Base-by-base conservation (phyloP, 306 rosid genomes). In the Calophaca sinica region DNA sequence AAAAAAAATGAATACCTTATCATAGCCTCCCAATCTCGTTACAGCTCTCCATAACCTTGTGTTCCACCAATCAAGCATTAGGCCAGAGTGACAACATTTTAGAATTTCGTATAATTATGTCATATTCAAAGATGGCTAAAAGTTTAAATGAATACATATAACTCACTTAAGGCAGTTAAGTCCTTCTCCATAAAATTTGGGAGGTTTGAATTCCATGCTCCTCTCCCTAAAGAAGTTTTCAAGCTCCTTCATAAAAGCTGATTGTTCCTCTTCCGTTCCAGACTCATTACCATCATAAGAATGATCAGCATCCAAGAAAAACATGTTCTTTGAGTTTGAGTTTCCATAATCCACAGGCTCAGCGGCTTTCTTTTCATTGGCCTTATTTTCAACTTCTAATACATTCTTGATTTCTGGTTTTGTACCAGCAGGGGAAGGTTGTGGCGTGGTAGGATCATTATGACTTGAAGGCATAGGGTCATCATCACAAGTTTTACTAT, bases 11-110 rank as follows among this genome's bases (percentile, higher is more conserved):
- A 77, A 81, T 83, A 96, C 99, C 99, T 92, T 96, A 72, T 92
- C 98, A 89, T 96, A 96, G 87, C 99, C 99, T 69, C 99, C 99
- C 90, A 96, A 84, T 85, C 91, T 89, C 2, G 82, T 90, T 77
- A 96, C 99, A 8, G 96, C 87, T 80, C 97, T 96, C 93, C 96
- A 96, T 68, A 96, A 87, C 98, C 99, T 93, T 77, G 32, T 77
- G 60, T 74, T 50, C 60, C 60, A 74, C 29, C 62, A 84, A 79
- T 77, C 70, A 82, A 41, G 82, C 68, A 88, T 83, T 68, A 64
- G 73, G 53, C 51, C 73, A 71, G 53, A 62, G 54, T 29, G 72
- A 83, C 39, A 45, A 11, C 15, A 29, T 7, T 41, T 76, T 42
- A 77, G 68, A 73, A 49, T 71, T 67, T 15, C 31, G 29, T 58